Evolutionary conservation across 2,329 filamentous ascomycete species (phyloP).

Genomic region (Cladosporium colombiae): DNA sequence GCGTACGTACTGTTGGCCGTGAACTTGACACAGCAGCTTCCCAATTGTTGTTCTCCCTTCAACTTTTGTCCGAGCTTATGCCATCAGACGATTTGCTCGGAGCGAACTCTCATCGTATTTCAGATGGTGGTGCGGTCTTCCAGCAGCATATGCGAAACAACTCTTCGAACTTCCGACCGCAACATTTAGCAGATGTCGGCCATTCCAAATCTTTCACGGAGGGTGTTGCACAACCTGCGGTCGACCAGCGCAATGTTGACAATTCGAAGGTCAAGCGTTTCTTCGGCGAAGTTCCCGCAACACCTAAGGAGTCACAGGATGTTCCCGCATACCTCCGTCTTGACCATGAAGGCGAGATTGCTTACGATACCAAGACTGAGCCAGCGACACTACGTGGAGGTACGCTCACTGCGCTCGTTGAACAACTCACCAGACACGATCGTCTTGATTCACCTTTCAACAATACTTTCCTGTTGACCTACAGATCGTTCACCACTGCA

Average conservation of each 20-base stretch:
- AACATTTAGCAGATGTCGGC: constrained; percentile 53
- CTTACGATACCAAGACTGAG: constrained; percentile 80
- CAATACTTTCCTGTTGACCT: constrained; percentile 95
- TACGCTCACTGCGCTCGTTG: constrained; percentile 83
- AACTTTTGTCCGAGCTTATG: constrained; percentile 81
- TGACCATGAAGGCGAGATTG: constrained; percentile 85
- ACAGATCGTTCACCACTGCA: constrained; percentile 90
- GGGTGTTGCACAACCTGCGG: constrained; percentile 41
- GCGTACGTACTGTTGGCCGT: constrained; percentile 73
- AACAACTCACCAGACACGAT: constrained; percentile 93
- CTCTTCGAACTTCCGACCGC: constrained; percentile 49
- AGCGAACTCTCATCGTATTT: constrained; percentile 39
- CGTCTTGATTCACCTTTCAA: constrained; percentile 95
- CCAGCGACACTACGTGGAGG: constrained; percentile 82
- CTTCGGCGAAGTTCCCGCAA: constrained; percentile 53
- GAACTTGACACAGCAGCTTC: constrained; percentile 84
- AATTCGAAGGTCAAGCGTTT: constrained; percentile 53
- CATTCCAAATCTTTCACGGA: constrained; percentile 69
- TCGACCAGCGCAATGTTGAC: constrained; percentile 40
- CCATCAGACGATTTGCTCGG: constrained; percentile 51
- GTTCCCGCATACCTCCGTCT: constrained; percentile 80
- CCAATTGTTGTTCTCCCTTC: constrained; percentile 83
- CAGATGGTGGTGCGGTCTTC: constrained; percentile 38
- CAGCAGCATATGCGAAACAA: constrained; percentile 33
- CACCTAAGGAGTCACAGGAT: constrained; percentile 65